Conservation (phyloP, 768 basidiomycete genomes). For the Tephrocybe rancida region DNA sequence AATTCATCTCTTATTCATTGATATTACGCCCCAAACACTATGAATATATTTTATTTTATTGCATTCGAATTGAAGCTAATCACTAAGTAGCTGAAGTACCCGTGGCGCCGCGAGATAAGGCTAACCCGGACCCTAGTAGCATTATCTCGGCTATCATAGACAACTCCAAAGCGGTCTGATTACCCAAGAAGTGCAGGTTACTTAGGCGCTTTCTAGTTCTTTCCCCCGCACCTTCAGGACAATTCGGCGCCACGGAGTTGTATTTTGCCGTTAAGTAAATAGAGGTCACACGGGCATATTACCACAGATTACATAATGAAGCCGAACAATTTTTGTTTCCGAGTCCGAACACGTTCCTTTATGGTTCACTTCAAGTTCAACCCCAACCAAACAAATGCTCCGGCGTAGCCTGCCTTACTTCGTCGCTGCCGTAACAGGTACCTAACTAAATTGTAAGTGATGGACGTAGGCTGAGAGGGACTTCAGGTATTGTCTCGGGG, state of each 20-base stretch:
- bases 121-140: not conserved
- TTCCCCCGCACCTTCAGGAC: not conserved
- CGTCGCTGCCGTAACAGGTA: slow-evolving; percentile 62
- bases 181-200: not conserved
- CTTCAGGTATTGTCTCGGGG: slow-evolving; percentile 60
- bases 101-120: not conserved
- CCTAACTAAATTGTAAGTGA: not conserved
- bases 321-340: not conserved
- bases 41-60: too few species aligned
- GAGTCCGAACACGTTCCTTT: too few species aligned
- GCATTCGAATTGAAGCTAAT: too few species aligned
- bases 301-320: slow-evolving; percentile 1
- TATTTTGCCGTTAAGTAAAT: too few species aligned
- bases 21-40: too few species aligned
- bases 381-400: slow-evolving; percentile 16
- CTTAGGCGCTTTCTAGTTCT: not conserved
- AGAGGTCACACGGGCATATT: too few species aligned
- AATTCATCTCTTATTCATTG: too few species aligned
- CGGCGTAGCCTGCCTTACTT: slow-evolving; percentile 52
- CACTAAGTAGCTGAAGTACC: not conserved
- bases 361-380: too few species aligned
- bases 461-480: not conserved
- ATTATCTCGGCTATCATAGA: not conserved
- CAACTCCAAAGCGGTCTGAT: not conserved
- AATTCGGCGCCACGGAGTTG: slow-evolving; percentile 22